phyloP scores from a whole-genome alignment of 768 basidiomycete species.

The Trametes gibbosa region DNA sequence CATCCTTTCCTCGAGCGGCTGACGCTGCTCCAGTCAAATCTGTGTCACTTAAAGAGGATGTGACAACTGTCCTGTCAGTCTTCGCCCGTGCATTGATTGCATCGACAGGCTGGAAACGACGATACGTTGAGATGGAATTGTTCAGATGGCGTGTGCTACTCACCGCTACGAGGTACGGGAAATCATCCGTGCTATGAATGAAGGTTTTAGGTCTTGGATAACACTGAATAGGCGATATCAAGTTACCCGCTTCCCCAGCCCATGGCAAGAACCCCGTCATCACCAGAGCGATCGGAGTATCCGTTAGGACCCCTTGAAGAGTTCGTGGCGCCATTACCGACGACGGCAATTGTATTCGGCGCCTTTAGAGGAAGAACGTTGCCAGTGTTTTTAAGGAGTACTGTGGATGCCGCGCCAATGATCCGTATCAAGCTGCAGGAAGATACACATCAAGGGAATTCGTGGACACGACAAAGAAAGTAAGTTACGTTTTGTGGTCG shows the following conservation, averaged over 20 bases:
- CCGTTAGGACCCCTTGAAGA: slow-evolving; percentile 56
- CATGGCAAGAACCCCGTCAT: slow-evolving; percentile 60
- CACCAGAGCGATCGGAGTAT: slow-evolving; percentile 50
- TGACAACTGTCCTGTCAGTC: slow-evolving; percentile 40
- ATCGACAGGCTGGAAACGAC: slow-evolving; percentile 26
- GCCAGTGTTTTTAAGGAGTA: slow-evolving; percentile 59
- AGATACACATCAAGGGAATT: not conserved
- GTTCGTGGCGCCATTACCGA: slow-evolving; percentile 59
- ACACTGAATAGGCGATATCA: slow-evolving; percentile 8
- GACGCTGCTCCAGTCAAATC: slow-evolving; percentile 46
- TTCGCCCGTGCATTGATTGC: slow-evolving; percentile 43
- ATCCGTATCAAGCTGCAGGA: slow-evolving; percentile 42
- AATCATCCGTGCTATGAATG: slow-evolving; percentile 41
- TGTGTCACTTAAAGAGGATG: slow-evolving; percentile 46
- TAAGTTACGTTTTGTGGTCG: slow-evolving; percentile 47
- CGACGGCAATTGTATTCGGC: slow-evolving; percentile 48
- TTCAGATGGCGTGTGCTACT: not conserved
- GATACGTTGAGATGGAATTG: no score
- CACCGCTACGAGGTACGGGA: slow-evolving; percentile 50
- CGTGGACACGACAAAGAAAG: slow-evolving; percentile 21
- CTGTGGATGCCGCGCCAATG: slow-evolving; percentile 60
- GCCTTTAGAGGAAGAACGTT: slow-evolving; percentile 44
- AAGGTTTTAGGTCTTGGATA: not conserved
- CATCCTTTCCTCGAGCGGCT: slow-evolving; percentile 47
- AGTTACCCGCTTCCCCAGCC: slow-evolving; percentile 44